Percentiles rank a stretch among this genome's conserved stretches.
Evolutionary conservation across 164 flowering plant genomes (phyloP).

Genomic region (Platanus orientalis): DNA sequence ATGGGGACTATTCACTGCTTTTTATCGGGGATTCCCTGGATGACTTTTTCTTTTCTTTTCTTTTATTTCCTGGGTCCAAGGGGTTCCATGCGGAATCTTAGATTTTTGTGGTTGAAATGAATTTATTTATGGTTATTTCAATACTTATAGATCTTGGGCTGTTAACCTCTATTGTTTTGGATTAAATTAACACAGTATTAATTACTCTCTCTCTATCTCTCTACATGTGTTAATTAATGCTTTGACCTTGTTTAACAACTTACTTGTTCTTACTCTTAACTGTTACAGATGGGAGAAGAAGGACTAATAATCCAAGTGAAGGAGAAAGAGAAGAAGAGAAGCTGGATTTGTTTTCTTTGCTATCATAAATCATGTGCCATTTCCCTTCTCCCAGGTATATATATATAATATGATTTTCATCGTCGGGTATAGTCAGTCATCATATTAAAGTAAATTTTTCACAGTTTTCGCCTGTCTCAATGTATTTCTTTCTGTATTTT

Average conservation of each 20-base stretch:
- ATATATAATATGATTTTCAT: not conserved
- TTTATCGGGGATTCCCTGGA: slow-evolving; percentile 22
- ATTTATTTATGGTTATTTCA: slow-evolving; percentile 5
- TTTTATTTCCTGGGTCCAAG: slow-evolving; percentile 8
- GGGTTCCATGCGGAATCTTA: slow-evolving; percentile 20
- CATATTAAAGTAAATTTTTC: not conserved
- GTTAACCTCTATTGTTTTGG: slow-evolving; percentile 14
- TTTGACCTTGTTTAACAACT: slow-evolving; percentile 24
- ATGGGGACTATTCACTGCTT: slow-evolving; percentile 20
- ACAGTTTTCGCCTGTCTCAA: not conserved
- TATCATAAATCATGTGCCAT: slow-evolving; percentile 2
- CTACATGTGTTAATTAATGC: not conserved
- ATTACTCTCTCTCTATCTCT: not conserved
- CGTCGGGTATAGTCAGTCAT: not conserved
- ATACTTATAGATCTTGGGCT: slow-evolving; percentile 1
- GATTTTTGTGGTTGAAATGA: slow-evolving; percentile 14
- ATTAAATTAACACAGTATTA: not conserved
- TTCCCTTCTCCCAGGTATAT: slow-evolving; percentile 8
- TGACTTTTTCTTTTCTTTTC: slow-evolving; percentile 3
- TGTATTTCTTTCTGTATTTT: not conserved
- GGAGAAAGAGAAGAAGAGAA: not conserved
- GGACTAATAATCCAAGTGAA: slow-evolving; percentile 2
- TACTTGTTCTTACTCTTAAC: not conserved
- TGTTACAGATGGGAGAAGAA: slow-evolving; percentile 7
- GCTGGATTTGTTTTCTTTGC: not conserved